phyloP scores from a whole-genome alignment of 2,329 filamentous ascomycete species.

The Harringtonia aguacate region DNA sequence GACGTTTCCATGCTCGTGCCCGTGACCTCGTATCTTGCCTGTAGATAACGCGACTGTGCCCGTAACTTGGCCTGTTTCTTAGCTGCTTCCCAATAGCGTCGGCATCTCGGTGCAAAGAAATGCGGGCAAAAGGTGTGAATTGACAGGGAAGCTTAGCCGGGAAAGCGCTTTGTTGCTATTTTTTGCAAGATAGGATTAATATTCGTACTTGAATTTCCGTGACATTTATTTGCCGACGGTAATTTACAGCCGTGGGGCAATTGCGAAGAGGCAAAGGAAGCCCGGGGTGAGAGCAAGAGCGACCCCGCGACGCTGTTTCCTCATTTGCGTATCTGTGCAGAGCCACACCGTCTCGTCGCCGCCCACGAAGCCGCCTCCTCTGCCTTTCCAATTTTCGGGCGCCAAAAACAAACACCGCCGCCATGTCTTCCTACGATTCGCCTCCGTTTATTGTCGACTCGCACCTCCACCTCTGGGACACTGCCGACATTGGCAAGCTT shows the following conservation, averaged over 20 bases:
- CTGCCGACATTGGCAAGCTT: slow-evolving; percentile 53
- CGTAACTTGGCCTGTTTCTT: too few relatives aligned
- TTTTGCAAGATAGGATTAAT: too few relatives aligned
- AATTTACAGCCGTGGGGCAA: background rate
- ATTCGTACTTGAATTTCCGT: too few relatives aligned
- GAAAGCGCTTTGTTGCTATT: too few relatives aligned
- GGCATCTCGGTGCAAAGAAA: background rate
- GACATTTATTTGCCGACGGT: too few relatives aligned
- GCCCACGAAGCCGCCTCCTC: background rate
- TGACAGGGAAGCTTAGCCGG: too few relatives aligned
- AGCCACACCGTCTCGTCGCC: background rate
- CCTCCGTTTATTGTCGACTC: slow-evolving; percentile 60
- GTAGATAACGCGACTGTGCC: too few relatives aligned
- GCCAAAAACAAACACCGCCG: background rate
- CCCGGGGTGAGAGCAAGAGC: background rate
- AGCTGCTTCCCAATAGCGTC: background rate
- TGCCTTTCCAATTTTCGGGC: background rate
- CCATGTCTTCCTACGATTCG: slow-evolving; percentile 9
- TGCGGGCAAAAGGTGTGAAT: background rate
- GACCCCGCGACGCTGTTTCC: background rate
- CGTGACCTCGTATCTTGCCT: background rate
- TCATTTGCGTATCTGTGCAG: background rate
- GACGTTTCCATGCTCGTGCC: background rate
- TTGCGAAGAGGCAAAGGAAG: background rate
- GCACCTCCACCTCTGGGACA: slow-evolving; percentile 82